Evolutionary conservation across 345 rosid genomes (phyloP).

Genomic region (Acer campestre): DNA sequence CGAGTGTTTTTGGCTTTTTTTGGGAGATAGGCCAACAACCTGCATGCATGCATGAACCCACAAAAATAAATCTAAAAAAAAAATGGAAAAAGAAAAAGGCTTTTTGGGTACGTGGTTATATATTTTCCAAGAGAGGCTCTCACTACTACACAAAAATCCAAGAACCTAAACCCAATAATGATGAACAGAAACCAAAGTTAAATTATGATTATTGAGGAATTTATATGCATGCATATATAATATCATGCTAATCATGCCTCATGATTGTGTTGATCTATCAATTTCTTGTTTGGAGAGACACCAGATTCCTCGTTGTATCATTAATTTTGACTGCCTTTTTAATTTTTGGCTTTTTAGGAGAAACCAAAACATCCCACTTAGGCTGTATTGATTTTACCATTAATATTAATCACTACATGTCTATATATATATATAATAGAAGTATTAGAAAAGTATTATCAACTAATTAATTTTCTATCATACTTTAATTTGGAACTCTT

Average conservation of each 20-base stretch:
- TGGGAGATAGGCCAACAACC: slow-evolving; percentile 3
- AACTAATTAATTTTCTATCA: too few species aligned
- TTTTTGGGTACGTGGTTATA: slow-evolving; percentile 2
- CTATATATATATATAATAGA: not conserved
- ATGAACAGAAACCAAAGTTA: slow-evolving; percentile 16
- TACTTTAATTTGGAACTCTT: not conserved
- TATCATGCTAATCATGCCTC: slow-evolving; percentile 16
- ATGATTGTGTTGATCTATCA: slow-evolving; percentile 19
- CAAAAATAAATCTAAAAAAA: not conserved
- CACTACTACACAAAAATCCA: slow-evolving; percentile 8
- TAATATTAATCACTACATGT: too few species aligned
- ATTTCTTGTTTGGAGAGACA: slow-evolving; percentile 17
- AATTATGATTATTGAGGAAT: slow-evolving; percentile 14
- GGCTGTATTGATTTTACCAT: not conserved
- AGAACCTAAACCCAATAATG: slow-evolving; percentile 22
- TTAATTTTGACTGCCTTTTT: slow-evolving; percentile 20
- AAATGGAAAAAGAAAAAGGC: not conserved
- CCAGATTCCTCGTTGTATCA: slow-evolving; percentile 16
- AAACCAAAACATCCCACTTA: not conserved
- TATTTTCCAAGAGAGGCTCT: not conserved
- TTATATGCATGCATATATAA: not conserved
- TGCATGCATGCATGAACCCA: slow-evolving; percentile 8
- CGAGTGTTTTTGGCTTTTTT: slow-evolving; percentile 12
- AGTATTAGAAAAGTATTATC: not conserved
- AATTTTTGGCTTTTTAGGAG: slow-evolving; percentile 5